A percentile compares a stretch with the other conserved stretches of the same genome.
phyloP scores from a whole-genome alignment of 768 basidiomycete species.

The Trametes cinnabarina region DNA sequence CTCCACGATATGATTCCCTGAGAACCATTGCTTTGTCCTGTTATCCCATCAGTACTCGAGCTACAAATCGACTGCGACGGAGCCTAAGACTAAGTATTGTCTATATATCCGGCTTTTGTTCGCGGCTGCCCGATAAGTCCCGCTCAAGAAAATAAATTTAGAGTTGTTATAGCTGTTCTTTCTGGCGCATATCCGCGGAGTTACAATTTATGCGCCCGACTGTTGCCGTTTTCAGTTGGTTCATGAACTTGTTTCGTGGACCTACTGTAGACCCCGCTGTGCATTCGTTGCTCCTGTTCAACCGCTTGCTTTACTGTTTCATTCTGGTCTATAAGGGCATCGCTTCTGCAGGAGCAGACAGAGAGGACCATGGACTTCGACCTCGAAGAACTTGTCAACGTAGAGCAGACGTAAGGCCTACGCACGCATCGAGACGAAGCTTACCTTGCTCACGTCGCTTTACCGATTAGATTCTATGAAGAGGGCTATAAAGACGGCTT shows the following conservation, averaged over 20 bases:
- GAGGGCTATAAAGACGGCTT: conserved; percentile 74
- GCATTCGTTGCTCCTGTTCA: neutral
- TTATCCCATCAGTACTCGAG: neutral
- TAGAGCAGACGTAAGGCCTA: conserved; percentile 31
- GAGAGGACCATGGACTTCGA: conserved; percentile 24
- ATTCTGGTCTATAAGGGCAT: too few relatives aligned
- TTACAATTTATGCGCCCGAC: neutral
- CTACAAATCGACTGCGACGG: too few relatives aligned
- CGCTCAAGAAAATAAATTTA: too few relatives aligned
- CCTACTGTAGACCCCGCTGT: conserved; percentile 9
- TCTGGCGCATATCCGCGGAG: too few relatives aligned
- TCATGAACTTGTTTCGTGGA: conserved; percentile 3
- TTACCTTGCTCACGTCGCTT: neutral
- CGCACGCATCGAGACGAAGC: neutral
- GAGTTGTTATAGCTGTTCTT: too few relatives aligned
- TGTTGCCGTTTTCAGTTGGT: neutral
- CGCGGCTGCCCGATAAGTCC: too few relatives aligned
- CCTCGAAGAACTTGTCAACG: conserved; percentile 29
- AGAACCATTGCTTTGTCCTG: too few relatives aligned
- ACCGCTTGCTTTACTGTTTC: too few relatives aligned
- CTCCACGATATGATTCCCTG: too few relatives aligned
- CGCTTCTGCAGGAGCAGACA: too few relatives aligned
- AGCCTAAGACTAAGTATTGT: neutral
- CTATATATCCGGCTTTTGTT: too few relatives aligned
- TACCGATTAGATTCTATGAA: conserved; percentile 68